Percentiles rank a stretch among this genome's conserved stretches.
These are phyloP conservation scores for Themeda triandra DNA, from an alignment of 176 grass and related monocot genomes.

Conservation along the genomic window DNA sequence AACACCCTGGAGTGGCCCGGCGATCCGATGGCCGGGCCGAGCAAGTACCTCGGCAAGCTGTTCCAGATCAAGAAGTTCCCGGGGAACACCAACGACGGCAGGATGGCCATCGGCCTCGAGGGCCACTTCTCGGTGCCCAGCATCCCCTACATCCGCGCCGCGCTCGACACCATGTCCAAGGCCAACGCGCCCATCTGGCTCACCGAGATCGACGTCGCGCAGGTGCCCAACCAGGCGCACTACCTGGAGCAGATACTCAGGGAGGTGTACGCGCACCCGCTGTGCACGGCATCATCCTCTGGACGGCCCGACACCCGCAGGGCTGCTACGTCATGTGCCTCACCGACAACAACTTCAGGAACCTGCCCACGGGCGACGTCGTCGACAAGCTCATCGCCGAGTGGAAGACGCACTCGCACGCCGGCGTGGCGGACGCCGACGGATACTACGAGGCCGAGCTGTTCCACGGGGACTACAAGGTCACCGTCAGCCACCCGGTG, in stretches of 20 bases:
- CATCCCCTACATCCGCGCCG: slow-evolving; percentile 74
- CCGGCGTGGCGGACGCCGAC: slow-evolving; percentile 39
- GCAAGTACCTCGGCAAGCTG: slow-evolving; percentile 69
- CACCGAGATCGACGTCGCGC: slow-evolving; percentile 70
- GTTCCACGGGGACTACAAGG: slow-evolving; percentile 62
- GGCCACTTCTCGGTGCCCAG: slow-evolving; percentile 66
- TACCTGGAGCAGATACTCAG: slow-evolving; percentile 66
- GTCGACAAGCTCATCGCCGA: slow-evolving; percentile 74
- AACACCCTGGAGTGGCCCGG: slow-evolving; percentile 76
- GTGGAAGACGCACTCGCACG: slow-evolving; percentile 41
- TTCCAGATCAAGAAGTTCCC: slow-evolving; percentile 45
- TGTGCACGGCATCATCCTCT: slow-evolving; percentile 75
- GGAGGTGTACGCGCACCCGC: slow-evolving; percentile 85
- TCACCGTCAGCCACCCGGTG: slow-evolving; percentile 54
- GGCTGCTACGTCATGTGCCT: slow-evolving; percentile 81
- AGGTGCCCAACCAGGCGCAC: slow-evolving; percentile 35
- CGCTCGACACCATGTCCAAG: slow-evolving; percentile 54
- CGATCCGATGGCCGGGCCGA: slow-evolving; percentile 29
- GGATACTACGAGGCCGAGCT: slow-evolving; percentile 54
- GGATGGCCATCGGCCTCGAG: slow-evolving; percentile 77
- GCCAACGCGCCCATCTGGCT: slow-evolving; percentile 80
- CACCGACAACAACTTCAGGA: slow-evolving; percentile 70
- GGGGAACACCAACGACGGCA: slow-evolving; percentile 29
- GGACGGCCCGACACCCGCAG: slow-evolving; percentile 61
- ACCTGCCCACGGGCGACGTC: slow-evolving; percentile 59